These are phyloP conservation scores for Trichoderma koningiopsis DNA, from an alignment of 2,329 filamentous ascomycete genomes.

Conservation along the genomic window DNA sequence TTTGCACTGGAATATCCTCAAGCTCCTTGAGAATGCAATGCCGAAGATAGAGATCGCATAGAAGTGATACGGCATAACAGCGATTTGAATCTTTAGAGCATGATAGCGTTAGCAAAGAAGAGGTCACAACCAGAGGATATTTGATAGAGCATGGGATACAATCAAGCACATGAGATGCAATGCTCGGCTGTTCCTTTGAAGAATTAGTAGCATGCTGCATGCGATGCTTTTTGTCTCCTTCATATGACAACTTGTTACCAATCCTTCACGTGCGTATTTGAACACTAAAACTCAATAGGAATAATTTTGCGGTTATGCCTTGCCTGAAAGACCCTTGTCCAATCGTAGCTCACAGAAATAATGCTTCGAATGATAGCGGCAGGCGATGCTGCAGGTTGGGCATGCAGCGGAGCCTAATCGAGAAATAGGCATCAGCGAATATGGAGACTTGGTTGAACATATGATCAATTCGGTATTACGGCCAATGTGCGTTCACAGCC, in stretches of 20 bases:
- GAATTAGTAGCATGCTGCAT: neutral
- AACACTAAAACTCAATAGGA: neutral
- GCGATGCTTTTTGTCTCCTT: no score
- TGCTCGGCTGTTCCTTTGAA: neutral
- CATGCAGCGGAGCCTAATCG: neutral
- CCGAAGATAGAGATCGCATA: neutral
- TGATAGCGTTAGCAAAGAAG: neutral
- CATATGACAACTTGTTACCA: neutral
- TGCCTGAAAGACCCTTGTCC: neutral
- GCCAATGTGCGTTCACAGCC: neutral
- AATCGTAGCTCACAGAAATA: neutral
- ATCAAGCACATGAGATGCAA: neutral
- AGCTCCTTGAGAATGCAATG: neutral
- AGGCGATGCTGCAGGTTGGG: neutral
- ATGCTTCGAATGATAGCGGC: neutral
- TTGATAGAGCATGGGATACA: neutral
- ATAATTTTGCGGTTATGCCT: neutral
- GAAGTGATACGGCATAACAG: neutral
- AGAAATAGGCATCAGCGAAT: neutral
- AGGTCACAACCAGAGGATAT: neutral
- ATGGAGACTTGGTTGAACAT: neutral
- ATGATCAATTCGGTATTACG: neutral
- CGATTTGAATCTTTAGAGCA: neutral
- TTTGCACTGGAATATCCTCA: slow-evolving; percentile 41
- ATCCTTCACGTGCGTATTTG: neutral